Evolutionary conservation across 495 filamentous ascomycete genomes (phyloP).

Genomic region (Xylaria intraflava): DNA sequence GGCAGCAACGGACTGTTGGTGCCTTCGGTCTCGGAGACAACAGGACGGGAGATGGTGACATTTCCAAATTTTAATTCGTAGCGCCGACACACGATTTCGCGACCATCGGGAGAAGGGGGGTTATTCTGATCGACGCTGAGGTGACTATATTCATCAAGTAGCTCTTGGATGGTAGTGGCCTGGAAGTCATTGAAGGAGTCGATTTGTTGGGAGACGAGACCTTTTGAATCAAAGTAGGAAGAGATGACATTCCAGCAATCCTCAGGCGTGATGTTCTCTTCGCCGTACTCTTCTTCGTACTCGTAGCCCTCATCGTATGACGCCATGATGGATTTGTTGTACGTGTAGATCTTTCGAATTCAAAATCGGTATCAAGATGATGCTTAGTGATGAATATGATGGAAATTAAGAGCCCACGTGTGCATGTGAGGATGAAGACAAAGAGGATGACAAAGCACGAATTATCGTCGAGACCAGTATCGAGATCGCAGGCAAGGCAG

Average conservation of each 20-base stretch:
- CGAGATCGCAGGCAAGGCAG: too few relatives aligned
- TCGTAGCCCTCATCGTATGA: slow-evolving; percentile 28
- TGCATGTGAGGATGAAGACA: neutral
- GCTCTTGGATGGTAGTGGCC: slow-evolving; percentile 81
- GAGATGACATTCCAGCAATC: slow-evolving; percentile 97
- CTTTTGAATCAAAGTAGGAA: slow-evolving; percentile 91
- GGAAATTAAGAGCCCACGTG: neutral
- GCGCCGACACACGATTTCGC: slow-evolving; percentile 72
- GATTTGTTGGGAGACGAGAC: slow-evolving; percentile 93
- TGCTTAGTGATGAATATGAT: neutral
- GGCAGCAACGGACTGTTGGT: slow-evolving; percentile 73
- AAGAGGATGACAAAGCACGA: neutral
- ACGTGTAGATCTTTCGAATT: neutral
- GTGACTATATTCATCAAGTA: slow-evolving; percentile 80
- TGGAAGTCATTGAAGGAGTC: slow-evolving; percentile 98
- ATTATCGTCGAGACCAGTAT: neutral
- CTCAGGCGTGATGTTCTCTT: slow-evolving; percentile 79
- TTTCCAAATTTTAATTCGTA: slow-evolving; percentile 91
- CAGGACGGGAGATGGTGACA: slow-evolving; percentile 74
- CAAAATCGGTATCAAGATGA: too few relatives aligned
- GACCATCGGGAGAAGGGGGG: slow-evolving; percentile 61
- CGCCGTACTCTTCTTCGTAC: slow-evolving; percentile 42
- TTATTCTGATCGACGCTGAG: slow-evolving; percentile 85
- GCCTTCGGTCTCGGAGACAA: slow-evolving; percentile 87
- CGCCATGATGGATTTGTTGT: slow-evolving; percentile 15